A percentile compares a stretch with the other conserved stretches of the same genome.
Conservation (phyloP, 352 stramenopile genomes). For the Phytophthora crassamura region DNA sequence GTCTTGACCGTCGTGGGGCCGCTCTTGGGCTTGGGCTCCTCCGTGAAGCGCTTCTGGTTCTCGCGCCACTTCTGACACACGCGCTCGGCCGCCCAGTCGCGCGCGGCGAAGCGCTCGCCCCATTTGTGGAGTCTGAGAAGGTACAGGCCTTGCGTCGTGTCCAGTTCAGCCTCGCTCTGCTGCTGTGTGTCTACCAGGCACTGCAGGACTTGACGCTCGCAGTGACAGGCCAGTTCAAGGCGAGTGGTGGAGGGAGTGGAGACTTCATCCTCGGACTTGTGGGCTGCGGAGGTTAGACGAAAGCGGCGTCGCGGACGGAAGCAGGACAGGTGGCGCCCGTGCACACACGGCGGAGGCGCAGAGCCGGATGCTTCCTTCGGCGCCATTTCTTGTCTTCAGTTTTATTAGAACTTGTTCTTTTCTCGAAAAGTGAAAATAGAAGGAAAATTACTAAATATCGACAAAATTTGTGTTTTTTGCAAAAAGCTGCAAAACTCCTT, state of each 20-base stretch:
- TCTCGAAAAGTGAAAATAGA: too few species aligned
- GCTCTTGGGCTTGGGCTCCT: constrained; percentile 26
- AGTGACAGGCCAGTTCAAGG: constrained; percentile 46
- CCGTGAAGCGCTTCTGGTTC: constrained; percentile 62
- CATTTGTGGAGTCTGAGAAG: constrained; percentile 51
- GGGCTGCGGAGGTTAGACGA: constrained; percentile 15
- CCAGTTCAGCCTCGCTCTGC: constrained; percentile 18
- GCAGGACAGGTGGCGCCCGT: constrained; percentile 64
- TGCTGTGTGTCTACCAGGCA: constrained; percentile 36
- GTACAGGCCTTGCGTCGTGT: constrained; percentile 40
- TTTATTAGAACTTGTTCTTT: background rate
- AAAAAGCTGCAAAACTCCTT: too few species aligned
- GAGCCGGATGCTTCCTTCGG: too few species aligned
- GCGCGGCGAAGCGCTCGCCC: constrained; percentile 58
- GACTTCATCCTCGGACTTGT: constrained; percentile 2
- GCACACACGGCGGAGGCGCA: constrained; percentile 14
- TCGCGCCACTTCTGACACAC: constrained; percentile 80
- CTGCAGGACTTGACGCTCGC: constrained; percentile 54
- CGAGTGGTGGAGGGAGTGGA: background rate
- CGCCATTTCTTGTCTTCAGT: constrained; percentile 11
- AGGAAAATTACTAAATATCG: too few species aligned
- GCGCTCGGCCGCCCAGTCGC: constrained; percentile 59
- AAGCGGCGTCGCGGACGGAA: constrained; percentile 74
- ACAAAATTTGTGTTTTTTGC: too few species aligned
- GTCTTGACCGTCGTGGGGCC: constrained; percentile 49